Base-by-base conservation (phyloP, 192 early-diverging fungal genomes). In the Backusella tarrabulga region DNA sequence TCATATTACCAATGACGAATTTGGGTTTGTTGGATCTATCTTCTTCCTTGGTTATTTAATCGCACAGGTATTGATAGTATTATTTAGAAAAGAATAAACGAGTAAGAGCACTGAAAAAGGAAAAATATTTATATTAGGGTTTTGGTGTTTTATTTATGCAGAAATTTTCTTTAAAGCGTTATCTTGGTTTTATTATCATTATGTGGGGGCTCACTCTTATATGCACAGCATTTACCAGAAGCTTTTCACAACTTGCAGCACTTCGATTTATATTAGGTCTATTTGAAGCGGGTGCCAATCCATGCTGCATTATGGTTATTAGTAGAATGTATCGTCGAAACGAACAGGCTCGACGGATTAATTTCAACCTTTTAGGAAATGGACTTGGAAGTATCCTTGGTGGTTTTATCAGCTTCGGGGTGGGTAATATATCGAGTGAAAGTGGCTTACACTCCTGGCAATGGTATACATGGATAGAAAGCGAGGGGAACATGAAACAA, bases 31-130 rank as follows among this genome's bases (percentile, higher is more conserved):
- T 40, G 76, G 80, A 4, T 77, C 75, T 2, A 60, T 81, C n/a
- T 74, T 77, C 46, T 81, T 77, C 34, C 40, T 81, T n/a, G 80
- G 80, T 34, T 81, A 77, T 38, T 52, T 78, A 34, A 4, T 78
- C 7, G 54, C 41, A 21, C 77, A 78, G 66, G 74, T 76, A 68
- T 35, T 36, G 32, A 0, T n/a, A 0, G 15, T 42, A 71, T 32
- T 26, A 12, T 7, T 63, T 29, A 29, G 6, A 4, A 12, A 23
- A 14, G 5, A 63, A 60, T 26, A 60, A 29, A 63, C 3, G 1
- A 41, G 14, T 1, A 56, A 11, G 8, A 21, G 14, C 1, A 63
- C 21, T 63, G 3, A 29, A 29, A 63, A 63, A 11, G 15, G 19
- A 19, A 15, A 5, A 17, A 0, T 5, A 50, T 50, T 50, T n/a